Base-by-base conservation (phyloP, 345 rosid genomes). In the Eucalyptus curtisii region DNA sequence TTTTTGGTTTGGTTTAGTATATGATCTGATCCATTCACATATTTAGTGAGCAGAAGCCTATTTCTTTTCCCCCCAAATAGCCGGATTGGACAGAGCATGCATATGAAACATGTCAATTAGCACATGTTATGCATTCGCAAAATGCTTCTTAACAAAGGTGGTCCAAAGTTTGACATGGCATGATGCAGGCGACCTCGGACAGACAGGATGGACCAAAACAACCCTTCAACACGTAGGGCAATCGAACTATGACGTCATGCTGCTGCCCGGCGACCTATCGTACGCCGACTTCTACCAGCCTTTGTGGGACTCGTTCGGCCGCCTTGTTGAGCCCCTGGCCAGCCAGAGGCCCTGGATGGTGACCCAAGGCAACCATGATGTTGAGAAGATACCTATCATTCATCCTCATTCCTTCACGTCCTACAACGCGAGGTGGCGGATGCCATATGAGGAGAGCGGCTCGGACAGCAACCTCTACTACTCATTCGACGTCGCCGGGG, bases 341-440 rank as follows among this genome's bases (percentile, higher is more conserved):
- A 95, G 99, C 93, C 93, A 91, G 81, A 87, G 96, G 61, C 99
- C 99, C 4, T 96, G 98, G 99, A 95, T 96, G 99, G 97, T 96
- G 44, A 97, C 97, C 8, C 94, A 95, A 80, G 99, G 99, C 30
- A 97, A 97, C 93, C 99, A 96, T 88, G 98, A 97, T 81, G 17
- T 94, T 16, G 99, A 97, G 89, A 89, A 64, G 57, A 13, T 95
- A 14, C 95, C 97, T 3, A 0, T 94, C 40, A 2, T 97, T 57
- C 99, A 96, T 64, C 3, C 4, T 4, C 17, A 44, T 0, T 86
- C 92, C 19, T 97, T 97, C 95, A 96, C 96, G 1, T 91, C 99
- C 89, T 97, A 95, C 91, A 94, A 95, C 52, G 88, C 97, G 7
- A 91, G 99, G 86, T 96, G 99, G 97, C 94, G 14, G 49, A 96